Evolutionary conservation across 2,329 filamentous ascomycete species (phyloP), one percentile per base, ranked within the genome.

Genomic region (Fusarium robinianum): DNA sequence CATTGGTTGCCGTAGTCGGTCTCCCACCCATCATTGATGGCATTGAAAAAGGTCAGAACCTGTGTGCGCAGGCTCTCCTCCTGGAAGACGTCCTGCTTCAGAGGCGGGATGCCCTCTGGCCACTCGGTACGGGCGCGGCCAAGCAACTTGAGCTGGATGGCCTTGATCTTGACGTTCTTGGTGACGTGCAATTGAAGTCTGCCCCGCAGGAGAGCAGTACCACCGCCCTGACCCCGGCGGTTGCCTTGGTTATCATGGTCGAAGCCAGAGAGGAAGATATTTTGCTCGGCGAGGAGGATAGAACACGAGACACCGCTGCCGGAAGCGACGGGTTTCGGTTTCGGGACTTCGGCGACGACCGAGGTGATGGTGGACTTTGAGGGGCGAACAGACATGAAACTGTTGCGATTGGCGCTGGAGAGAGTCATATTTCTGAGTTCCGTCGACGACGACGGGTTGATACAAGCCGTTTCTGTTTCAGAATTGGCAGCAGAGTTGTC

Each of bases 91-190:
- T 95, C 88, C 1, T 85, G 79, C 67, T 95, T 96, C 44, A 85
- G 79, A 0, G 91, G 90, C 3, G 94, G 92, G 19, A 97, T 94
- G 36, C 90, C 90, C 72, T 97, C 94, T 11, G 94, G 92, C 94
- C 94, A 99, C 63, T 96, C 90, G 2, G 94, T 97, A 53, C 87
- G 81, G 3, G 90, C 89, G 63, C 84, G 86, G 19, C 92, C 94
- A 26, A 85, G 81, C 57, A 99, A 88, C 60, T 88, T 92, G 38
- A 99, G 75, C 5, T 87, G 90, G 16, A 99, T 81, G 4, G 89
- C 86, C 73, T 96, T 96, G 56, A 99, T 84, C 70, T 99, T 99
- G 32, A 90, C 83, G 54, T 88, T 87, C 65, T 97, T 97, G 31
- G 87, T 85, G 9, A 97, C 80, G 47, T 85, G 85, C 25, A 99